Evolutionary conservation across 345 rosid species (phyloP).

Genomic region (Moringa oleifera): DNA sequence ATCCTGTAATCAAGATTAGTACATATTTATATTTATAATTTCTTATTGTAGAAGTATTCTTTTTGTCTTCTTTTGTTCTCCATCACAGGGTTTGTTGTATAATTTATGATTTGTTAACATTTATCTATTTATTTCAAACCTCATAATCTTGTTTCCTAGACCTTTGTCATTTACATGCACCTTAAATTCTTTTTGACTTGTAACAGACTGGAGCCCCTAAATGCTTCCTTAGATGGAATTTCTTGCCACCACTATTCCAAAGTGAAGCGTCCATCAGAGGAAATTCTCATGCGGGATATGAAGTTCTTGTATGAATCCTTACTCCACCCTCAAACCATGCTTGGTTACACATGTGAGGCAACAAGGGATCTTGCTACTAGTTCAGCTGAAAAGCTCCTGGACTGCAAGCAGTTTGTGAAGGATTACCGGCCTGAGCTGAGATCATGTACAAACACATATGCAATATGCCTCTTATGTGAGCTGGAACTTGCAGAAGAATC

Average conservation of each 20-base stretch:
- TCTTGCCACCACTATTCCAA: conserved; percentile 16
- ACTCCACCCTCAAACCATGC: conserved; percentile 39
- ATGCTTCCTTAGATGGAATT: conserved; percentile 11
- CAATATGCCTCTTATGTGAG: conserved; percentile 35
- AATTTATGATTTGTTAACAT: too few species aligned
- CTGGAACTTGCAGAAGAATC: conserved; percentile 37
- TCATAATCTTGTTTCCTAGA: too few species aligned
- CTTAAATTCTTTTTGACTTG: not conserved
- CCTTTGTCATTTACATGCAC: not conserved
- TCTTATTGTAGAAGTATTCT: too few species aligned
- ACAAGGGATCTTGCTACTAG: conserved; percentile 19
- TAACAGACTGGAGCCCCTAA: conserved; percentile 49
- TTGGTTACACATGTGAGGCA: conserved; percentile 24
- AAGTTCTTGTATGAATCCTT: conserved; percentile 37
- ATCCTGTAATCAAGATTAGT: too few species aligned
- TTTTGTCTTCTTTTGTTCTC: too few species aligned
- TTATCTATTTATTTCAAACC: not conserved
- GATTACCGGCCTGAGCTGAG: conserved; percentile 33
- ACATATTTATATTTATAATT: too few species aligned
- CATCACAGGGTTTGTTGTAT: too few species aligned
- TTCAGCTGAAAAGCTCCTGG: conserved; percentile 55
- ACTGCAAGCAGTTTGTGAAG: conserved; percentile 72
- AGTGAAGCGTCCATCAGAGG: conserved; percentile 34
- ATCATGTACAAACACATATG: conserved; percentile 6
- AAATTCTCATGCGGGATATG: conserved; percentile 41